Evolutionary conservation across 1,284 basidiomycete genomes (phyloP).

Genomic region (Xerocomus amazonicus): DNA sequence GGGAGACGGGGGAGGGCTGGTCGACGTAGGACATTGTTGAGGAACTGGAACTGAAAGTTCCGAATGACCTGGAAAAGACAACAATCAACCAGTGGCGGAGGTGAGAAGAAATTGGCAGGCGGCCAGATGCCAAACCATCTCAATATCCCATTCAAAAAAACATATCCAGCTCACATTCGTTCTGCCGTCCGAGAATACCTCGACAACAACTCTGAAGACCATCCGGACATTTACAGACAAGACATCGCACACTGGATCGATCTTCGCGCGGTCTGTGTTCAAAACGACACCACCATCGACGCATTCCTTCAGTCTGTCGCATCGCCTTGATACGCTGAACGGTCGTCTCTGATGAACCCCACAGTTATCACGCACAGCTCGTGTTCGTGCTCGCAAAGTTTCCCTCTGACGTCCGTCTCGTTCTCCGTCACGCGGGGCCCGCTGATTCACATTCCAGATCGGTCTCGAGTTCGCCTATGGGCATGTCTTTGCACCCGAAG

Average conservation of each 20-base stretch:
- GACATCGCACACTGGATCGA: slow-evolving; percentile 74
- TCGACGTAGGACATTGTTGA: slow-evolving; percentile 62
- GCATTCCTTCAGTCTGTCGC: slow-evolving; percentile 40
- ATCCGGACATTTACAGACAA: slow-evolving; percentile 83
- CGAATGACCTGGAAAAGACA: slow-evolving; percentile 3
- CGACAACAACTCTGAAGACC: slow-evolving; percentile 66
- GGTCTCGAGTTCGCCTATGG: slow-evolving; percentile 74
- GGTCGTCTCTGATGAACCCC: too few species aligned
- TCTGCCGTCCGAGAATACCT: slow-evolving; percentile 68
- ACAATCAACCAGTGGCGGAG: slow-evolving; percentile 14
- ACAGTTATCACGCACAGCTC: slow-evolving; percentile 88
- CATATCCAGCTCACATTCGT: slow-evolving; percentile 57
- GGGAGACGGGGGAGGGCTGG: slow-evolving; percentile 47
- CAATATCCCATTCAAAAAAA: slow-evolving; percentile 73
- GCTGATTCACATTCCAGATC: slow-evolving; percentile 51
- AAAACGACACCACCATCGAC: slow-evolving; percentile 53
- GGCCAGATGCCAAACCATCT: slow-evolving; percentile 74
- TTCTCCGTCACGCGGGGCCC: not conserved
- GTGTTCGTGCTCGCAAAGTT: slow-evolving; percentile 73
- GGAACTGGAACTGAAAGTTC: not conserved
- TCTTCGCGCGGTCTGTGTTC: slow-evolving; percentile 66
- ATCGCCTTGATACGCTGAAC: not conserved
- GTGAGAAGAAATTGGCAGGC: slow-evolving; percentile 7
- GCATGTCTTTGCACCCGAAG: slow-evolving; percentile 56
- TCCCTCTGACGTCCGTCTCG: slow-evolving; percentile 55